phyloP scores from a whole-genome alignment of 2,329 filamentous ascomycete genomes.

The Aureobasidium sp. region DNA sequence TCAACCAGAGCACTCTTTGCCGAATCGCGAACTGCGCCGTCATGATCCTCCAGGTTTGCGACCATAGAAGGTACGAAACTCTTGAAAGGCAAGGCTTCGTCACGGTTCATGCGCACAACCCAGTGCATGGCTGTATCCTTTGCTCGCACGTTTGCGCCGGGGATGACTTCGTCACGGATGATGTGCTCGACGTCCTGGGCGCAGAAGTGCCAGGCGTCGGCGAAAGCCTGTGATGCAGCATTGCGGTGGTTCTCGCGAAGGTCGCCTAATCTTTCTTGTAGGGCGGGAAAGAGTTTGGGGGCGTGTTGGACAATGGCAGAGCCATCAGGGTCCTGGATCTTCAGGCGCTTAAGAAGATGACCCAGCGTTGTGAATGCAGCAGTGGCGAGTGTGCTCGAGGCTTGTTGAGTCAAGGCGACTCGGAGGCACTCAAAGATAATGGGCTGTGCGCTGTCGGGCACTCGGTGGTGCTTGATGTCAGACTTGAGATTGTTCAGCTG shows the following conservation, averaged over 20 bases:
- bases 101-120: conserved; percentile 77
- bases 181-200: conserved; percentile 69
- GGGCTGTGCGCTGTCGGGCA: conserved; percentile 63
- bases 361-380: conserved; percentile 82
- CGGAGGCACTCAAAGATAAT: conserved; percentile 77
- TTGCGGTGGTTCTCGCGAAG: conserved; percentile 75
- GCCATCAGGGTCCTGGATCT: conserved; percentile 71
- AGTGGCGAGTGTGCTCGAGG: conserved; percentile 63
- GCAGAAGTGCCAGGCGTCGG: conserved; percentile 65
- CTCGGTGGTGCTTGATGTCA: conserved; percentile 82
- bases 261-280: conserved; percentile 81
- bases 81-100: conserved; percentile 71
- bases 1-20: conserved; percentile 80
- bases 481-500: conserved; percentile 68
- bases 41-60: conserved; percentile 81
- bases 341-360: conserved; percentile 78
- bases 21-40: conserved; percentile 75
- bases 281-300: conserved; percentile 60
- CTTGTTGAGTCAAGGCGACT: conserved; percentile 64
- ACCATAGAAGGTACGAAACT: conserved; percentile 75
- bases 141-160: conserved; percentile 70
- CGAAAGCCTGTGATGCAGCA: conserved; percentile 65
- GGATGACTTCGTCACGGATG: conserved; percentile 69
- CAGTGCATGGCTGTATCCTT: conserved; percentile 82
- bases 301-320: conserved; percentile 58